Base-by-base conservation (phyloP, 306 rosid genomes). In the Corylus avellana region DNA sequence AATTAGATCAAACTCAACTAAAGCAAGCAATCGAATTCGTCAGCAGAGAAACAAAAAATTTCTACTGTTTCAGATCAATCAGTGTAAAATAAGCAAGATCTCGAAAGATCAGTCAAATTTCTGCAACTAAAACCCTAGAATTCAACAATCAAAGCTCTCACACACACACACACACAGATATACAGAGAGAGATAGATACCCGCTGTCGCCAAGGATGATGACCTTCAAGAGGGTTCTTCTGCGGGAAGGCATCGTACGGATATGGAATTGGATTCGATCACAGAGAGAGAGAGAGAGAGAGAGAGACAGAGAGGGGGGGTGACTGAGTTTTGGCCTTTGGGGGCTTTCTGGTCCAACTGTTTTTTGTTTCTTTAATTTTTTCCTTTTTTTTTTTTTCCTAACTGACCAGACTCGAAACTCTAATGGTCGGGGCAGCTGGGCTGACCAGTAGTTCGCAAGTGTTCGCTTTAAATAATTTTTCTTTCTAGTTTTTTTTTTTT, bases 151-250 rank as follows among this genome's bases (percentile, higher is more conserved):
- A 57, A 63, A 64, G 37, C 50, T 12, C 55, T 8, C 39, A 61
- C 22, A 11, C 14, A 48, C 20, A 72, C 32, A 29, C 35, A 32
- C 35, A 77, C 42, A 67, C 18, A 67, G 46, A 42, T 37, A 66
- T 69, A 62, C 75, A 59, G 55, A 70, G 70, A 29, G 17, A 42
- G 76, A 73, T 7, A 58, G 91, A 8, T 62, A 96, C 99, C 99
- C 99, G 85, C 98, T 96, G 77, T 96, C 99, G 77, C 99, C 99
- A 84, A 95, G 99, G 90, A 95, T 95, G 87, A 95, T 95, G 85
- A 95, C 98, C 86, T 95, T 95, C 87, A 95, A 75, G 63, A 95
- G 97, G 74, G 99, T 93, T 87, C 99, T 95, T 88, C 99, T 78
- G 48, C 99, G 91, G 70, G 99, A 93, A 81, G 99, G 97, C 99